phyloP scores from a whole-genome alignment of 139 green algal genomes.

The Medakamo hakoo region DNA sequence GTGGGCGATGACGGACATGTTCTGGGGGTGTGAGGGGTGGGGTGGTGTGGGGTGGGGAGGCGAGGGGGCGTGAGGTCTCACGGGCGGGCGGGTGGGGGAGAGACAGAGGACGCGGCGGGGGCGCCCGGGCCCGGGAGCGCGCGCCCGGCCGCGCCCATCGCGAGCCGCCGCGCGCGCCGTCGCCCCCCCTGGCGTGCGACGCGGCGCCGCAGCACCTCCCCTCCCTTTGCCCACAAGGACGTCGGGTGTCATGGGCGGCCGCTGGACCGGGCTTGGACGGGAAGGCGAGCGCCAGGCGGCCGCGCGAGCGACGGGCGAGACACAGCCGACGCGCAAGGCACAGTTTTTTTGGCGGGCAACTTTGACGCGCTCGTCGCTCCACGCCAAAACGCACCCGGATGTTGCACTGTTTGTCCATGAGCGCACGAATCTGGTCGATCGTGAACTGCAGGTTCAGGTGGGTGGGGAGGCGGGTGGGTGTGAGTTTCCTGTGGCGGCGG shows the following conservation, averaged over 20 bases:
- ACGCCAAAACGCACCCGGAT: slow-evolving; percentile 36
- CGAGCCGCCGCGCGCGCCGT: not conserved
- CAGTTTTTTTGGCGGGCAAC: not conserved
- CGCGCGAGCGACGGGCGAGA: too few relatives aligned
- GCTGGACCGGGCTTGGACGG: not conserved
- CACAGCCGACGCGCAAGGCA: too few relatives aligned
- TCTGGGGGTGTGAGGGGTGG: slow-evolving; percentile 8
- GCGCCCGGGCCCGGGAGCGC: too few relatives aligned
- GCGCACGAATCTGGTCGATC: slow-evolving; percentile 28
- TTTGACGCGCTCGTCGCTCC: not conserved
- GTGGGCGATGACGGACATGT: slow-evolving; percentile 82
- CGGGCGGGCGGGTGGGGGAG: too few relatives aligned
- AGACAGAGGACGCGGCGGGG: not conserved
- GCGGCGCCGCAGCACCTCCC: not conserved
- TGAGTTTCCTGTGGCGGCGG: too few relatives aligned
- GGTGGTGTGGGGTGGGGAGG: too few relatives aligned
- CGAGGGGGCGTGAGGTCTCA: too few relatives aligned
- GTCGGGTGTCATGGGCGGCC: not conserved
- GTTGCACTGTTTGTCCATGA: slow-evolving; percentile 87
- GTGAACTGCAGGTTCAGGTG: not conserved
- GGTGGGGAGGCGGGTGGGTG: not conserved
- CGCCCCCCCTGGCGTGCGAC: not conserved
- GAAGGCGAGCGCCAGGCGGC: not conserved
- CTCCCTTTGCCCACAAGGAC: not conserved
- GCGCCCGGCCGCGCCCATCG: not conserved